Conservation (phyloP, 495 filamentous ascomycete genomes). For the Neurospora intermedia region DNA sequence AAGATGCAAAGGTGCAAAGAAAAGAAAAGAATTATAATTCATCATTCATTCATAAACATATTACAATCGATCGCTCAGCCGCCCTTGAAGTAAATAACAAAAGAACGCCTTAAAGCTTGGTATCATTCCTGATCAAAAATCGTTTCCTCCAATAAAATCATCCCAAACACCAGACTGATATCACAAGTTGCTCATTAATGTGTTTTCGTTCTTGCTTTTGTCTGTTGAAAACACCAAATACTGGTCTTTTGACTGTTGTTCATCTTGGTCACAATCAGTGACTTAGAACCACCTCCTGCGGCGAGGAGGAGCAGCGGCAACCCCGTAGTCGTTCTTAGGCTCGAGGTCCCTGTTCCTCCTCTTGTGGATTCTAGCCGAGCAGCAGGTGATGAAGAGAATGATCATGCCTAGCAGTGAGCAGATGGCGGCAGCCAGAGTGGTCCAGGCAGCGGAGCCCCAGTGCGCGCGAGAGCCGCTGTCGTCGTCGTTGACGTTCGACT, state of each 20-base stretch:
- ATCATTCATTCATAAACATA: not conserved
- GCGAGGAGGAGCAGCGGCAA: slow-evolving; percentile 1
- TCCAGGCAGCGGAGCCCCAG: slow-evolving; percentile 42
- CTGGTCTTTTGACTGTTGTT: not conserved
- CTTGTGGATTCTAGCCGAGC: slow-evolving; percentile 27
- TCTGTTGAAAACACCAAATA: not conserved
- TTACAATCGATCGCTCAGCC: not conserved
- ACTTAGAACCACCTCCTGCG: slow-evolving; percentile 2
- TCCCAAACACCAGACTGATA: not conserved
- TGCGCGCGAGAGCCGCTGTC: slow-evolving; percentile 23
- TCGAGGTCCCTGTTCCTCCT: not conserved
- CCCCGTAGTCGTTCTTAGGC: slow-evolving; percentile 9
- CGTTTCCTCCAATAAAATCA: not conserved
- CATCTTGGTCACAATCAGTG: not conserved
- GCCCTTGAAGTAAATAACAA: not conserved
- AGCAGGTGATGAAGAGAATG: slow-evolving; percentile 49
- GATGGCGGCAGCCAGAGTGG: slow-evolving; percentile 37
- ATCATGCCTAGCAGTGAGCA: slow-evolving; percentile 42
- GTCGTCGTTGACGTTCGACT: slow-evolving; percentile 36
- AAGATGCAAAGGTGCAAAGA: not conserved
- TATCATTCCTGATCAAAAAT: not conserved
- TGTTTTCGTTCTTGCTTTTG: not conserved
- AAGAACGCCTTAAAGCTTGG: not conserved
- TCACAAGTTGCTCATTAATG: not conserved
- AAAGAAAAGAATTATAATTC: not conserved